phyloP scores from a whole-genome alignment of 305 asterid species.

The Rubia balearica region DNA sequence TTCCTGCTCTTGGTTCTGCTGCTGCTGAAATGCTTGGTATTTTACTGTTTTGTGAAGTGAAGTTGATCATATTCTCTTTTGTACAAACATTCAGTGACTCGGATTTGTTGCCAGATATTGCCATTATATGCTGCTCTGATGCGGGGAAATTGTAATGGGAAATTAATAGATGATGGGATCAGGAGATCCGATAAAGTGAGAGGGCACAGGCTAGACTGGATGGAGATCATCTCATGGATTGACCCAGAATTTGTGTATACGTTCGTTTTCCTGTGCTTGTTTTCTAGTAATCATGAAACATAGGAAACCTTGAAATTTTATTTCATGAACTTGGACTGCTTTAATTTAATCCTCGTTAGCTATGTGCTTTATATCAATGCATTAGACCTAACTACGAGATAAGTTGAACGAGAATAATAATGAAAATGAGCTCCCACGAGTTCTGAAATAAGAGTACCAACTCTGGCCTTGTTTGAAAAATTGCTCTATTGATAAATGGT shows the following conservation, averaged over 20 bases:
- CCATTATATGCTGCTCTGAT: background rate
- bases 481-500: no score
- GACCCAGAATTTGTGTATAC: background rate
- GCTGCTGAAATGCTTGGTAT: background rate
- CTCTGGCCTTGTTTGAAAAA: no score
- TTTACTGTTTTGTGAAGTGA: background rate
- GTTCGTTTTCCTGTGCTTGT: no score
- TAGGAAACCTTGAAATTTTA: background rate
- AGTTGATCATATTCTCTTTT: background rate
- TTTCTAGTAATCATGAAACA: background rate
- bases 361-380: no score
- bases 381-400: no score
- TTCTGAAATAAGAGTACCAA: no score
- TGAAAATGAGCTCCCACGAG: no score
- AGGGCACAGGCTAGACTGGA: background rate
- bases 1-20: background rate
- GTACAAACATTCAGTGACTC: background rate
- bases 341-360: no score
- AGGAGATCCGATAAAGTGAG: background rate
- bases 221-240: background rate
- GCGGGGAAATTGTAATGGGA: background rate
- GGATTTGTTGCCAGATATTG: background rate
- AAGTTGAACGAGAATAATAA: no score
- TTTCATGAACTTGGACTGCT: background rate
- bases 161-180: background rate